These are phyloP conservation scores for Myriosclerotinia scirpicola DNA, from an alignment of 2,329 filamentous ascomycete genomes.

Conservation along the genomic window DNA sequence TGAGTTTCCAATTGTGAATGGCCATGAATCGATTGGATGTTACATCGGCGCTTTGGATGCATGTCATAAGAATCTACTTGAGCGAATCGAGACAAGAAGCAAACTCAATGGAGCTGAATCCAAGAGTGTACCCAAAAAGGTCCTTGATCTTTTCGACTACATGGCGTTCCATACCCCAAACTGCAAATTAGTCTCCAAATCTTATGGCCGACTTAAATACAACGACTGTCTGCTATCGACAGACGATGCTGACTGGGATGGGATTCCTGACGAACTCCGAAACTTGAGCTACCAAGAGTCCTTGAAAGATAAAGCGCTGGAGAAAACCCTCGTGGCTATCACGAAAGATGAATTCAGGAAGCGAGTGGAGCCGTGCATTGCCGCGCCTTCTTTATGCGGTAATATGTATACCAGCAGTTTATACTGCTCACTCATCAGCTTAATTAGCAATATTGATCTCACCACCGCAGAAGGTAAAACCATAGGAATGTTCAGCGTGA, in stretches of 20 bases:
- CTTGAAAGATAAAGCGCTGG: background rate
- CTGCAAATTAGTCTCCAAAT: constrained; percentile 11
- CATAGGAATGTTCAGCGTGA: constrained; percentile 13
- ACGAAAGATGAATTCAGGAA: background rate
- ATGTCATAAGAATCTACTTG: constrained; percentile 2
- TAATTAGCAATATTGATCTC: constrained; percentile 10
- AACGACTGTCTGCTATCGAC: background rate
- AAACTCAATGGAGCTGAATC: background rate
- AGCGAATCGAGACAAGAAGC: background rate
- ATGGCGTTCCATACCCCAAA: constrained; percentile 16
- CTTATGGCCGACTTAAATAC: constrained; percentile 4
- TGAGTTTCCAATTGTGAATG: constrained; percentile 17
- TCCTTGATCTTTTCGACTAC: constrained; percentile 11
- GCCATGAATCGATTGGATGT: constrained; percentile 8
- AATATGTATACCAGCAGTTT: constrained; percentile 16
- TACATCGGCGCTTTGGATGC: constrained; percentile 12
- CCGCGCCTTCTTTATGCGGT: constrained; percentile 9
- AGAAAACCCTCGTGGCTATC: constrained; percentile 6
- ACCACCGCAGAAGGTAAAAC: background rate
- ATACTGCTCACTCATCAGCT: constrained; percentile 10
- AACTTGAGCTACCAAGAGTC: background rate
- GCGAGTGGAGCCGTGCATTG: constrained; percentile 1
- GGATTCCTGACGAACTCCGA: constrained; percentile 4
- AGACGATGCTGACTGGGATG: constrained; percentile 5
- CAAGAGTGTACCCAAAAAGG: background rate